Percentiles rank a stretch among this genome's conserved stretches.
Evolutionary conservation across 2,329 filamentous ascomycete species (phyloP).

Genomic region (Penicillium fuscoglaucum): DNA sequence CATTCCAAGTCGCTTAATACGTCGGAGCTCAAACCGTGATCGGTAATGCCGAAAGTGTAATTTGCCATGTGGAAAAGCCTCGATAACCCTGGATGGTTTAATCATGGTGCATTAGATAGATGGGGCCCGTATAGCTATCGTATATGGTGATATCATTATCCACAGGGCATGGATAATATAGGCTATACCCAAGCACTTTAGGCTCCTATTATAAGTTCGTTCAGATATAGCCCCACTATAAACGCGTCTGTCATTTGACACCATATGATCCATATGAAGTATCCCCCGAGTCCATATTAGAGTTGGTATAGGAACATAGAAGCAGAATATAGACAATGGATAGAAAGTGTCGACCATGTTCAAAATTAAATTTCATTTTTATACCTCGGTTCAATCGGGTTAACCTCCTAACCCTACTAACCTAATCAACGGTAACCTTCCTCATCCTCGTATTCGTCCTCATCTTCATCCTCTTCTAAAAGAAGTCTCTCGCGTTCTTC

Average conservation of each 20-base stretch:
- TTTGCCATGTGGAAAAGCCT: not conserved
- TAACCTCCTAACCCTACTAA: not conserved
- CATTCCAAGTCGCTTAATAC: not conserved
- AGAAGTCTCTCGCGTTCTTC: slow-evolving; percentile 32
- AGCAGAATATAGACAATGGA: not conserved
- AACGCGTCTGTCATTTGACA: not conserved
- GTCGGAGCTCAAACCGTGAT: not conserved
- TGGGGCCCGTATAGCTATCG: not conserved
- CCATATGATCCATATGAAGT: not conserved
- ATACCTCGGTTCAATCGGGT: slow-evolving; percentile 2
- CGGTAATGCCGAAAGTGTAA: slow-evolving; percentile 3
- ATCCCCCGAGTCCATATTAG: not conserved
- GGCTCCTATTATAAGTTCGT: not conserved
- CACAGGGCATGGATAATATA: not conserved
- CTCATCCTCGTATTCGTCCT: slow-evolving; percentile 9
- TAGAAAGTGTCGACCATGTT: not conserved
- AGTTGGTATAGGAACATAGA: not conserved
- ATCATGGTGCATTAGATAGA: not conserved
- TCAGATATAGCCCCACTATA: not conserved
- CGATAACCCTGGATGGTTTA: not conserved
- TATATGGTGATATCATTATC: not conserved
- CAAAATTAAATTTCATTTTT: not conserved
- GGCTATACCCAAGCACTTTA: not conserved
- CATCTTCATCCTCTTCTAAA: slow-evolving; percentile 21
- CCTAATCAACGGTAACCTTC: not conserved